Percentiles rank a stretch among this genome's conserved stretches.
Evolutionary conservation across 257 asterid genomes (phyloP).

Genomic region (Primulina huaijiensis): DNA sequence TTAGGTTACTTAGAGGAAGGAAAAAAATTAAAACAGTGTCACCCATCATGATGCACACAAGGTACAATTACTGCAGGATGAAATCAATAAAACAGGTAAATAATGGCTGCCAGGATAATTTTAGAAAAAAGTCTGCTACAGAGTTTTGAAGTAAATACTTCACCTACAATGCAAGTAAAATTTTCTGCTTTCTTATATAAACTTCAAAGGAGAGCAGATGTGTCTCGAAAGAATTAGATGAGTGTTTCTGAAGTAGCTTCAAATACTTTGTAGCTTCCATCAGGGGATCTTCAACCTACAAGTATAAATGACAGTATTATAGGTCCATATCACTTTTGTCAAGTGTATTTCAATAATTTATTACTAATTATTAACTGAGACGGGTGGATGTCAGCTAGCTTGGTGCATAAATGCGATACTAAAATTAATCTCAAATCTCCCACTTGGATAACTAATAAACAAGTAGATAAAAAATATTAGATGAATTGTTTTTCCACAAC

Average conservation of each 20-base stretch:
- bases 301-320: slow-evolving; percentile 10
- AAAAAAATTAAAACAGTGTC: slow-evolving; percentile 1
- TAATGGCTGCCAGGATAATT: slow-evolving; percentile 17
- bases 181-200: slow-evolving; percentile 80
- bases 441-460: neutral
- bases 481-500: neutral
- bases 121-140: slow-evolving; percentile 5
- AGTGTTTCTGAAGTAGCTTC: slow-evolving; percentile 91
- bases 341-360: neutral
- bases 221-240: slow-evolving; percentile 76
- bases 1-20: neutral
- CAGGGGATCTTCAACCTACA: slow-evolving; percentile 91
- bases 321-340: slow-evolving; percentile 4
- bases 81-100: slow-evolving; percentile 5
- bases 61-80: slow-evolving; percentile 6
- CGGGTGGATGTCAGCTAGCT: neutral
- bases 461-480: neutral
- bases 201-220: slow-evolving; percentile 91
- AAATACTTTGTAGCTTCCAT: slow-evolving; percentile 88
- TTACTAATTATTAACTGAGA: slow-evolving; percentile 6
- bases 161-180: slow-evolving; percentile 85
- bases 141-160: slow-evolving; percentile 16
- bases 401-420: neutral
- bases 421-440: neutral
- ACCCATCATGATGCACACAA: slow-evolving; percentile 7